Percentiles rank a stretch among this genome's conserved stretches.
phyloP scores from a whole-genome alignment of 768 basidiomycete species.

The Leccinum subgranulosum region DNA sequence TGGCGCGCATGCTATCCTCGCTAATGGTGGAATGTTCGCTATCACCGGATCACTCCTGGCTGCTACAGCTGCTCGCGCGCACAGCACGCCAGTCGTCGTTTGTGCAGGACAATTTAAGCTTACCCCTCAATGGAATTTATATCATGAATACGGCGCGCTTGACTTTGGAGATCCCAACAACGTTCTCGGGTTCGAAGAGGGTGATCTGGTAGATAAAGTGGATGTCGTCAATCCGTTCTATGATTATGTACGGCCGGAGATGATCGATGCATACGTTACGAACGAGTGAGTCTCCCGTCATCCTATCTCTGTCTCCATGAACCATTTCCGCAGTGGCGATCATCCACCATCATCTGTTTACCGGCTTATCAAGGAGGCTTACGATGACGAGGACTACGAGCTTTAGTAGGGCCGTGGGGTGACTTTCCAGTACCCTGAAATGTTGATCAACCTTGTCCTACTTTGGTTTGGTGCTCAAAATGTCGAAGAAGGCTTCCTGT shows the following conservation, averaged over 20 bases:
- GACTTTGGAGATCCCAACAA: slow-evolving; percentile 74
- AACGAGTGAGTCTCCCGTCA: slow-evolving; percentile 74
- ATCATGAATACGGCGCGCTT: slow-evolving; percentile 80
- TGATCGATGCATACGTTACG: slow-evolving; percentile 92
- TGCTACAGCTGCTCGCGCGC: slow-evolving; percentile 82
- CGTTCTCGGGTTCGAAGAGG: slow-evolving; percentile 72
- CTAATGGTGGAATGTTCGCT: slow-evolving; percentile 95
- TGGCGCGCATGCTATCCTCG: slow-evolving; percentile 92
- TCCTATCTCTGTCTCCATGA: slow-evolving; percentile 1
- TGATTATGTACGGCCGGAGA: slow-evolving; percentile 90
- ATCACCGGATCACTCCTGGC: slow-evolving; percentile 81
- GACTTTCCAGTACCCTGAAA: not conserved
- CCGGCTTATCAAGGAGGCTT: slow-evolving; percentile 88
- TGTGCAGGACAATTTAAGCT: slow-evolving; percentile 97
- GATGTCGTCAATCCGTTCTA: slow-evolving; percentile 96
- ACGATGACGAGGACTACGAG: slow-evolving; percentile 92
- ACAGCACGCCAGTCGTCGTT: slow-evolving; percentile 90
- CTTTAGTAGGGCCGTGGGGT: slow-evolving; percentile 31
- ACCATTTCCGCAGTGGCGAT: slow-evolving; percentile 64
- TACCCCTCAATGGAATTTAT: slow-evolving; percentile 86
- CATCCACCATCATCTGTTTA: slow-evolving; percentile 95
- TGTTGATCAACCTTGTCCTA: slow-evolving; percentile 5
- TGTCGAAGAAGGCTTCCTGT: slow-evolving; percentile 93
- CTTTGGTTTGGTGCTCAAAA: slow-evolving; percentile 61
- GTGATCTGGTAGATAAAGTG: slow-evolving; percentile 77